phyloP scores from a whole-genome alignment of 345 rosid genomes.

The Eucalyptus brandiana region DNA sequence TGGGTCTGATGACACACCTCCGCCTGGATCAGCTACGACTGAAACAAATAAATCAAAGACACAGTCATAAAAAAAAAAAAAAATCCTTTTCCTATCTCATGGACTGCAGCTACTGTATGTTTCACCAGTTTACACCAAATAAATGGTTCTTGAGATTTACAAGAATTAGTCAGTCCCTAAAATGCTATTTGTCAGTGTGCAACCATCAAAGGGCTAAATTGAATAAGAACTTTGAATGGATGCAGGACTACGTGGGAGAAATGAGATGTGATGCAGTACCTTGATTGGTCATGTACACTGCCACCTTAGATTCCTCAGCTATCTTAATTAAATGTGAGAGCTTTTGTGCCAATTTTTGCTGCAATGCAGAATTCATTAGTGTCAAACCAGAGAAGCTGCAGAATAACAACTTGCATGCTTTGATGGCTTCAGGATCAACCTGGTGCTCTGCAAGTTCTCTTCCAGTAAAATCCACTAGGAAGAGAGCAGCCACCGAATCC shows the following conservation, averaged over 20 bases:
- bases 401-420: not conserved
- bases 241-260: not conserved
- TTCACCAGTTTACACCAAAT: not conserved
- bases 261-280: not conserved
- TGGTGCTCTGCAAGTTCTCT: not conserved
- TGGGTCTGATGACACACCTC: not conserved
- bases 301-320: not conserved
- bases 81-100: not conserved
- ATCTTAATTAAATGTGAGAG: too few species aligned
- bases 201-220: not conserved
- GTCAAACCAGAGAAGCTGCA: not conserved
- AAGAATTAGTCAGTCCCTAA: not conserved
- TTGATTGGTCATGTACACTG: not conserved
- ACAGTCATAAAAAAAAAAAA: not conserved
- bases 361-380: too few species aligned
- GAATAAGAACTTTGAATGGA: not conserved
- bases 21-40: not conserved
- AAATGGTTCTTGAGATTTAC: not conserved
- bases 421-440: not conserved
- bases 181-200: not conserved
- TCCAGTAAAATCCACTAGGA: slow-evolving; percentile 84
- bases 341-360: too few species aligned
- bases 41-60: not conserved
- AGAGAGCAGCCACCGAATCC: slow-evolving; percentile 77
- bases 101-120: not conserved